These are phyloP conservation scores for Laburnicola sp. DNA, from an alignment of 2,329 filamentous ascomycete genomes.

Conservation along the genomic window DNA sequence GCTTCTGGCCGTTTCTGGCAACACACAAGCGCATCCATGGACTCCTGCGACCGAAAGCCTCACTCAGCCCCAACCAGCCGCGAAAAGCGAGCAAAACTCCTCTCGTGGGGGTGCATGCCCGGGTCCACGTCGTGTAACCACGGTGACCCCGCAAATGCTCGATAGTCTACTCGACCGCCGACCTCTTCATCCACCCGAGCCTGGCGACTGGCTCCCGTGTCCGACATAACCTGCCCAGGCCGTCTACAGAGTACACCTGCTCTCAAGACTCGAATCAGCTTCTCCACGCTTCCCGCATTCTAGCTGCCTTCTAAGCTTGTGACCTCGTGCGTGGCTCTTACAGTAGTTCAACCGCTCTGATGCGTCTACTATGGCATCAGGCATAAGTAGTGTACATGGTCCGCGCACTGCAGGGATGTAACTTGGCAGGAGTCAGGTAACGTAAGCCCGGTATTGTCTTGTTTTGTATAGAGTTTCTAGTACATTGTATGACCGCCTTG, in stretches of 20 bases:
- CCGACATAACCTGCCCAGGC: background rate
- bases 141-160: constrained; percentile 21
- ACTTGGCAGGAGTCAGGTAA: no score
- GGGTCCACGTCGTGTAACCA: constrained; percentile 4
- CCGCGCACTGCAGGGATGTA: no score
- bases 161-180: constrained; percentile 8
- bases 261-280: background rate
- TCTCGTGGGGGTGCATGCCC: constrained; percentile 8
- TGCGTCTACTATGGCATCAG: no score
- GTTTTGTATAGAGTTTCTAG: no score
- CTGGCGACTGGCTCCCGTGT: background rate
- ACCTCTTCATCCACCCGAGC: constrained; percentile 4
- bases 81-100: constrained; percentile 6
- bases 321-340: constrained; percentile 9
- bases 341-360: background rate
- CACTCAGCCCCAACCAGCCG: constrained; percentile 8
- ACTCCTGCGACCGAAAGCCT: background rate
- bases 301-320: constrained; percentile 1
- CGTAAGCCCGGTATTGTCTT: no score
- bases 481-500: no score
- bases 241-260: background rate
- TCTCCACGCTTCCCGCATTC: background rate
- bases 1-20: background rate
- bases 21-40: background rate
- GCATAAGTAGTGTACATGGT: no score